Percentiles rank a stretch among this genome's conserved stretches.
Evolutionary conservation across 805 yeast species (phyloP).

Genomic region (Ogataea naganishii): DNA sequence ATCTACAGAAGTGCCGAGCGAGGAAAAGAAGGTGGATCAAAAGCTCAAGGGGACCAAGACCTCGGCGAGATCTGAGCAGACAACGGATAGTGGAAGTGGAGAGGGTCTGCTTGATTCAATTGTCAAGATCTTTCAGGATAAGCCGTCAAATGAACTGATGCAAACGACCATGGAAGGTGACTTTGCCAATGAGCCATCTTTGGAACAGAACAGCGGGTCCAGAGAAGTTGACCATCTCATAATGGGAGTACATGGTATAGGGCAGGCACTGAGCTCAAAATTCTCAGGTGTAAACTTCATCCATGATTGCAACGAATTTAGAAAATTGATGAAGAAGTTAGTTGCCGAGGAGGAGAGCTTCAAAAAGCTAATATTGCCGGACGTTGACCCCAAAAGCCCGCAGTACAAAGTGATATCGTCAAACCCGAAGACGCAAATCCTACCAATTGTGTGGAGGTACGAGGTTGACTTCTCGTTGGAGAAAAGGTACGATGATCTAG

Average conservation of each 20-base stretch:
- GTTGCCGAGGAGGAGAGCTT: constrained; percentile 33
- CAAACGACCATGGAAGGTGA: constrained; percentile 44
- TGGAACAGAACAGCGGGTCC: constrained; percentile 27
- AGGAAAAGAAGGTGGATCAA: constrained; percentile 5
- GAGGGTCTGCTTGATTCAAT: constrained; percentile 5
- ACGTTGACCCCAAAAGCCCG: constrained; percentile 14
- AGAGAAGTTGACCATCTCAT: constrained; percentile 50
- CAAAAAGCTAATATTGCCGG: constrained; percentile 27
- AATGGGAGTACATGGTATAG: constrained; percentile 92
- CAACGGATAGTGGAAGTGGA: background rate
- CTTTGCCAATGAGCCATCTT: constrained; percentile 35
- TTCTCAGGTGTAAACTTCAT: constrained; percentile 81
- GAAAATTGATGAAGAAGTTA: constrained; percentile 47
- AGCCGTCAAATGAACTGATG: constrained; percentile 25
- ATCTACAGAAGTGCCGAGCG: background rate
- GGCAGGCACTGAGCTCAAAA: constrained; percentile 74
- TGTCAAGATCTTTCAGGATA: constrained; percentile 6
- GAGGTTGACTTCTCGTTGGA: constrained; percentile 53
- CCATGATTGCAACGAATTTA: constrained; percentile 66
- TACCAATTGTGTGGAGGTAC: constrained; percentile 92
- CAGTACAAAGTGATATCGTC: constrained; percentile 16
- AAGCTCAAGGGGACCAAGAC: background rate
- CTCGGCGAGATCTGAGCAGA: too few species aligned
- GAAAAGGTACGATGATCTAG: constrained; percentile 26
- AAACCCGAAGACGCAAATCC: constrained; percentile 66